Base-by-base conservation (phyloP, 116 monocot species). In the Zostera marina region DNA sequence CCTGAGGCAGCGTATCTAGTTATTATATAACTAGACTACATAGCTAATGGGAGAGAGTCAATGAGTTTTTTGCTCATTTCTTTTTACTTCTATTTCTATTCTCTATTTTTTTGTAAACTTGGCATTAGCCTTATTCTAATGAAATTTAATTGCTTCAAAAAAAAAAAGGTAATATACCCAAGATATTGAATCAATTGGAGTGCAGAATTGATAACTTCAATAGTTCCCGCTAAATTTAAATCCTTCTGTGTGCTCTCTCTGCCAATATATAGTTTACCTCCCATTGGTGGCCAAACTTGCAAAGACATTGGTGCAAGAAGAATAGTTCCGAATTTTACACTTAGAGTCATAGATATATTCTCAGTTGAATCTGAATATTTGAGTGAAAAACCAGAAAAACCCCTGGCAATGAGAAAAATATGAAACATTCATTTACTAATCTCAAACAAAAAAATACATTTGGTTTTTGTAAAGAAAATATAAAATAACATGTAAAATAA, bases 101-200 rank as follows among this genome's bases (percentile, higher is more conserved):
- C n/a, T n/a, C n/a, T n/a, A n/a, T n/a, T n/a, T n/a, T n/a, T n/a
- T n/a, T n/a, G n/a, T n/a, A n/a, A n/a, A n/a, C n/a, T n/a, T n/a
- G n/a, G n/a, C n/a, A n/a, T n/a, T n/a, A n/a, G n/a, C n/a, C n/a
- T n/a, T n/a, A n/a, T n/a, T n/a, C n/a, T n/a, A n/a, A n/a, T n/a
- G n/a, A n/a, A n/a, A n/a, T n/a, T n/a, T n/a, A n/a, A n/a, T n/a
- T n/a, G n/a, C n/a, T n/a, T n/a, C n/a, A n/a, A n/a, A n/a, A n/a
- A n/a, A n/a, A n/a, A n/a, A n/a, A n/a, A 21, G 8, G 22, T 40
- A 44, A 45, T 43, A 25, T 87, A 87, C 92, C 92, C 84, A 41
- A 79, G 66, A 84, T 93, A 87, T 56, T 84, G 79, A 46, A 93
- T 71, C n/a, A 64, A 77, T 41, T 81, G 71, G 8, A 93, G 79